These are phyloP conservation scores for Salvia rosmarinus DNA, from an alignment of 257 asterid species.

Conservation along the genomic window DNA sequence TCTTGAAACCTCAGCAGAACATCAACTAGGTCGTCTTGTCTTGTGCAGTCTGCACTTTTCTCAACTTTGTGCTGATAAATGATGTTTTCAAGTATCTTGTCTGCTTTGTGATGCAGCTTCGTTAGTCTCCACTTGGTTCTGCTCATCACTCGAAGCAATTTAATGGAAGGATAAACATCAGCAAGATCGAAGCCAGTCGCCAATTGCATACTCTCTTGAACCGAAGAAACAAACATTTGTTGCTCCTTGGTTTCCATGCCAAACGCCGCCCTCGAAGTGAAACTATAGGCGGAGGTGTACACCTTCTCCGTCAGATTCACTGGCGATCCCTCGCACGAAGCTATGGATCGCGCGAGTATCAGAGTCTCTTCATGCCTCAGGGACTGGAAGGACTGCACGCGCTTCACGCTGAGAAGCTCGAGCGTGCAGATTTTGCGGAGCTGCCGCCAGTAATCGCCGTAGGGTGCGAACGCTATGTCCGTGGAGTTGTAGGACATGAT, in stretches of 20 bases:
- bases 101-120: constrained; percentile 27
- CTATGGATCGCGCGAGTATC: constrained; percentile 17
- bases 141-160: constrained; percentile 22
- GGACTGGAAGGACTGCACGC: constrained; percentile 27
- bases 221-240: constrained; percentile 4
- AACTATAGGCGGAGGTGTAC: background rate
- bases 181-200: constrained; percentile 33
- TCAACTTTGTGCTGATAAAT: constrained; percentile 31
- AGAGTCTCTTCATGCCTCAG: constrained; percentile 35
- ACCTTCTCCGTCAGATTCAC: constrained; percentile 37
- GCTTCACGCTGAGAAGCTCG: constrained; percentile 36
- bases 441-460: constrained; percentile 44
- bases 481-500: background rate
- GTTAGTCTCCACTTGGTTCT: constrained; percentile 31
- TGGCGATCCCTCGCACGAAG: constrained; percentile 25
- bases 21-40: constrained; percentile 25
- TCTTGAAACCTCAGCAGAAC: constrained; percentile 34
- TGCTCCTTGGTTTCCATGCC: constrained; percentile 34
- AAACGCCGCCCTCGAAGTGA: constrained; percentile 33
- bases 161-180: constrained; percentile 34
- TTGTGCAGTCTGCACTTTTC: background rate
- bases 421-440: constrained; percentile 30
- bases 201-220: background rate
- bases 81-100: constrained; percentile 29
- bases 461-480: constrained; percentile 34